A percentile compares a stretch with the other conserved stretches of the same genome.
Evolutionary conservation across 805 yeast genomes (phyloP).

Genomic region (Candida qinlingensis): DNA sequence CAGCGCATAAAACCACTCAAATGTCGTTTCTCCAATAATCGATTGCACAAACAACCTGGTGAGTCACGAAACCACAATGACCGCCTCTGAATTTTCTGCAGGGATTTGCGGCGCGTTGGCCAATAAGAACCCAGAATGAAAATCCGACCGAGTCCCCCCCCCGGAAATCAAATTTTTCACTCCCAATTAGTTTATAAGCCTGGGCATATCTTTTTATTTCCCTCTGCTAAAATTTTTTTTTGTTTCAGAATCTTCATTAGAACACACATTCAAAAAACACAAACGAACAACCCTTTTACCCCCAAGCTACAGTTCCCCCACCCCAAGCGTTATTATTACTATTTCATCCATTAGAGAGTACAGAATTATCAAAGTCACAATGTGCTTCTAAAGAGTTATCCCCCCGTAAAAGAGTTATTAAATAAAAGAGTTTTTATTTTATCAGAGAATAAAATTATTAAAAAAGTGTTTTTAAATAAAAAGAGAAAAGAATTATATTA

Average conservation of each 20-base stretch:
- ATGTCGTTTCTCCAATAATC: no score
- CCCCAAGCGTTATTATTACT: neutral
- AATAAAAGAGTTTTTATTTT: constrained; percentile 7
- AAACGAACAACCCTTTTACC: neutral
- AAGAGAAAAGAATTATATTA: constrained; percentile 9
- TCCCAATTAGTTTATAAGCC: neutral
- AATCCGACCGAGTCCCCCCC: neutral
- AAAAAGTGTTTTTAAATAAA: constrained; percentile 5
- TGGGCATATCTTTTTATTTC: neutral
- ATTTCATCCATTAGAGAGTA: neutral
- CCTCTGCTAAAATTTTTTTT: neutral
- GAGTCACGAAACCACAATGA: neutral
- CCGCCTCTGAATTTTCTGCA: neutral
- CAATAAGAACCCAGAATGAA: neutral
- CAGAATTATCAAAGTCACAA: constrained; percentile 8
- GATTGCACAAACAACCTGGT: neutral
- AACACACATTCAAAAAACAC: neutral
- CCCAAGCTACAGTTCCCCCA: neutral
- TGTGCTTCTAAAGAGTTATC: constrained; percentile 23
- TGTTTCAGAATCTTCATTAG: neutral
- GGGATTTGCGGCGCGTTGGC: neutral
- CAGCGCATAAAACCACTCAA: no score
- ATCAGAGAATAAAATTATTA: constrained; percentile 5
- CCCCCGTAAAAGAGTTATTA: constrained; percentile 12
- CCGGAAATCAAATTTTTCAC: neutral